A percentile compares a stretch with the other conserved stretches of the same genome.
These are phyloP conservation scores for Heracleum sosnowskyi DNA, from an alignment of 129 eudicot genomes.

Conservation along the genomic window DNA sequence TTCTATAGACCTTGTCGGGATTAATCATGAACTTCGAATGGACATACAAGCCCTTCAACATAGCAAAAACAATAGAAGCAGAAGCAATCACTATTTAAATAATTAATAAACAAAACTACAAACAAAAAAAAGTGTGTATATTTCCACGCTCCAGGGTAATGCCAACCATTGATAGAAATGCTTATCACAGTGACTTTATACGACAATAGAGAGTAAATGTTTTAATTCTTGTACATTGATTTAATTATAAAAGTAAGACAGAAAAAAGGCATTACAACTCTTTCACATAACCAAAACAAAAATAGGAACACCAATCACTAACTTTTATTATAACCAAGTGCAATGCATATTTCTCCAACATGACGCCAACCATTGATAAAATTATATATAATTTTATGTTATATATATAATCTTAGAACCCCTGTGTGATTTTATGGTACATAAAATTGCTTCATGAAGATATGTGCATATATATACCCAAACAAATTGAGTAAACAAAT, in stretches of 20 bases:
- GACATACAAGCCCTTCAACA: slow-evolving; percentile 71
- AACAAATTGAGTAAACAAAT: too few relatives aligned
- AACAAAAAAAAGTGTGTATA: neutral
- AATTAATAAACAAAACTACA: neutral
- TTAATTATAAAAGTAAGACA: neutral
- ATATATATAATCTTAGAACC: neutral
- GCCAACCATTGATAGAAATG: neutral
- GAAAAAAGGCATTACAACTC: slow-evolving; percentile 55
- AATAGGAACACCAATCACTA: neutral
- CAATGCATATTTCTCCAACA: neutral
- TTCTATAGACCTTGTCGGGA: slow-evolving; percentile 89
- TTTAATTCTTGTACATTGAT: neutral
- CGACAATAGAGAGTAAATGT: neutral
- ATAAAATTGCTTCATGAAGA: neutral
- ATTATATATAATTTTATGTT: neutral
- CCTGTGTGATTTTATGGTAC: neutral
- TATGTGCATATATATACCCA: neutral
- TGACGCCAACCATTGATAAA: neutral
- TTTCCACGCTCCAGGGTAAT: neutral
- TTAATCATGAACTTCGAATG: slow-evolving; percentile 73
- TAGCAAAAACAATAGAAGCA: slow-evolving; percentile 10
- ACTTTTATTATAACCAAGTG: neutral
- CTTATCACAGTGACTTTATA: neutral
- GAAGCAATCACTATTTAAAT: neutral
- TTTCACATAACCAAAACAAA: slow-evolving; percentile 21